These are phyloP conservation scores for Debaryomycetaceae sp. DNA, from an alignment of 1,139 yeast species.

Conservation along the genomic window DNA sequence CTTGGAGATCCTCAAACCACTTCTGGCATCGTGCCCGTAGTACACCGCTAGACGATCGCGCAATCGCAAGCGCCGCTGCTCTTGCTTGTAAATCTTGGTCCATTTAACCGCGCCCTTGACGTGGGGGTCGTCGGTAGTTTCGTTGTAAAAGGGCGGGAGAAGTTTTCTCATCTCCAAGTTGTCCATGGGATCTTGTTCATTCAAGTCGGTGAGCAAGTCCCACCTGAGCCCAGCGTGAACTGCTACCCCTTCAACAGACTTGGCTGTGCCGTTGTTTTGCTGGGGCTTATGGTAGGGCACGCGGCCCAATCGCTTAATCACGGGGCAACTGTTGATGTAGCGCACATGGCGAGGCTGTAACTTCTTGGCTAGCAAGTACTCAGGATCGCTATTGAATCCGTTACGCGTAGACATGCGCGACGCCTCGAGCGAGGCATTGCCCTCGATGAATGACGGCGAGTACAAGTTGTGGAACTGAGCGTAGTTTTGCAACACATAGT, in stretches of 20 bases:
- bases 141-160: constrained; percentile 52
- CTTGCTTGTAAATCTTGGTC: constrained; percentile 59
- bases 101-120: constrained; percentile 53
- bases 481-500: constrained; percentile 57
- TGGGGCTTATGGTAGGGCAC: constrained; percentile 43
- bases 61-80: constrained; percentile 32
- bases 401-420: too few relatives aligned
- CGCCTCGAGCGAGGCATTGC: constrained; percentile 13
- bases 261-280: constrained; percentile 11
- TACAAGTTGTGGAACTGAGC: constrained; percentile 52
- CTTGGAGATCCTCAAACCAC: constrained; percentile 63
- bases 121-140: constrained; percentile 49
- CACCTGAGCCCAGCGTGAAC: constrained; percentile 78
- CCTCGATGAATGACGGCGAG: constrained; percentile 20
- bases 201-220: constrained; percentile 42
- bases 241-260: constrained; percentile 52
- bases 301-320: constrained; percentile 58
- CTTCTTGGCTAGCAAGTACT: constrained; percentile 54
- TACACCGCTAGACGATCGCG: constrained; percentile 48
- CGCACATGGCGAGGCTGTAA: constrained; percentile 57
- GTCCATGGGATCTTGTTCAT: constrained; percentile 58
- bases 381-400: constrained; percentile 53
- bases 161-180: constrained; percentile 61
- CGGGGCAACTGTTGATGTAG: constrained; percentile 57
- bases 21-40: constrained; percentile 86